These are phyloP conservation scores for Alliaria petiolata DNA, from an alignment of 345 rosid genomes.

Conservation along the genomic window DNA sequence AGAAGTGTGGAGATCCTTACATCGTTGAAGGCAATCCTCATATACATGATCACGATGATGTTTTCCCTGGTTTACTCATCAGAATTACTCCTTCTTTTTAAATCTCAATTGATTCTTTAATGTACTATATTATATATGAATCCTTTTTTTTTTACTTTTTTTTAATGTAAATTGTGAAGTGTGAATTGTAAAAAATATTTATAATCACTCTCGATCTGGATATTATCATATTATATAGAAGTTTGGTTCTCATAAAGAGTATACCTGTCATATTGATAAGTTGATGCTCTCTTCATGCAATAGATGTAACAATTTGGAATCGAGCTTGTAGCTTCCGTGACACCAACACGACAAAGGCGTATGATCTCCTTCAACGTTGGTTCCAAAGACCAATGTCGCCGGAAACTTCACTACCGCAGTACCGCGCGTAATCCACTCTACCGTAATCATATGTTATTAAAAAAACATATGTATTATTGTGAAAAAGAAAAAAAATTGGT, in stretches of 20 bases:
- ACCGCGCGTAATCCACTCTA: no score
- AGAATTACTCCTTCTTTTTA: conserved; percentile 47
- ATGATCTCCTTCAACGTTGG: no score
- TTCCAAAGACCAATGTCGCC: no score
- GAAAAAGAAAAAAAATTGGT: neutral
- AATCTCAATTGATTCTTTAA: neutral
- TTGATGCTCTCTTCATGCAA: neutral
- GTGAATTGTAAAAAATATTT: neutral
- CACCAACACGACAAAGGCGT: no score
- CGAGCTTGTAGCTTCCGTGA: neutral
- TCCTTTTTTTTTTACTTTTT: neutral
- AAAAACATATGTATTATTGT: no score
- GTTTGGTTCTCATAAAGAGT: neutral
- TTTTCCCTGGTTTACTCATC: conserved; percentile 72
- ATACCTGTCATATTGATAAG: neutral
- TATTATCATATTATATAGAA: neutral
- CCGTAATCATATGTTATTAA: no score
- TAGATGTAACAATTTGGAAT: neutral
- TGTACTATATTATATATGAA: no score
- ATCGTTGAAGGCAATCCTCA: conserved; percentile 84
- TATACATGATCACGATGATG: conserved; percentile 79
- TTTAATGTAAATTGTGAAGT: neutral
- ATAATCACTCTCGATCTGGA: neutral
- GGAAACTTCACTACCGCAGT: no score
- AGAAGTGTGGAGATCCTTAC: conserved; percentile 76